Evolutionary conservation across 768 basidiomycete genomes (phyloP), one percentile per base, ranked within the genome.

Genomic region (Xerocomellus chrysenteron): DNA sequence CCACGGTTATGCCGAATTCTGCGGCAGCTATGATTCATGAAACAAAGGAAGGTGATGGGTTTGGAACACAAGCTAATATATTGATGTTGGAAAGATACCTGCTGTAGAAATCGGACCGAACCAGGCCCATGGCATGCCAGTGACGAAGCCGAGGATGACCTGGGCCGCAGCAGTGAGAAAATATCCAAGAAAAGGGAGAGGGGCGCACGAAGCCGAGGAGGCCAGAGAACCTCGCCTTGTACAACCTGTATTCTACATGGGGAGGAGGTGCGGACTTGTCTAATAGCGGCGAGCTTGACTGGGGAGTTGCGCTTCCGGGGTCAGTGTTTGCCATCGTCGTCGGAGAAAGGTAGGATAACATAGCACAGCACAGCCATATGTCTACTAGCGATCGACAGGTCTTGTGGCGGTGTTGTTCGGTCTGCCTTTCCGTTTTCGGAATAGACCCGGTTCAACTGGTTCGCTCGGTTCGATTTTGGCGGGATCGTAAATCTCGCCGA

Each of bases 401-500:
- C 36, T 41, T 1, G 33, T 54, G 53, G 54, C 54, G 17, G 40
- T 48, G 47, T 35, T 41, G 2, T 33, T 33, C 2, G 37, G 30
- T 32, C 62, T 41, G 0, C 10, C 43, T 17, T 46, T 67, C 48
- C 66, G 24, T 45, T 66, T 67, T 37, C 66, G 67, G 61, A 67
- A 67, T 4, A 63, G 35, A 42, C 45, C 39, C 5, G 57, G 50
- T 17, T 68, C 66, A 3, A 12, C 16, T 24, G 52, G 55, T 36
- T 60, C 64, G 52, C 45, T 48, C 62, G 58, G 35, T 45, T 73
- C 49, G 12, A 28, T 7, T 36, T 21, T 64, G 1, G 84, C 87
- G 4, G 89, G 90, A 68, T 96, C 93, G 61, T 90, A 95, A 30
- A 90, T 82, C 62, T 92, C 87, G 13, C 88, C 91, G 12, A 91